Evolutionary conservation across 805 yeast genomes (phyloP).

Genomic region (Ogataea pignaliae): DNA sequence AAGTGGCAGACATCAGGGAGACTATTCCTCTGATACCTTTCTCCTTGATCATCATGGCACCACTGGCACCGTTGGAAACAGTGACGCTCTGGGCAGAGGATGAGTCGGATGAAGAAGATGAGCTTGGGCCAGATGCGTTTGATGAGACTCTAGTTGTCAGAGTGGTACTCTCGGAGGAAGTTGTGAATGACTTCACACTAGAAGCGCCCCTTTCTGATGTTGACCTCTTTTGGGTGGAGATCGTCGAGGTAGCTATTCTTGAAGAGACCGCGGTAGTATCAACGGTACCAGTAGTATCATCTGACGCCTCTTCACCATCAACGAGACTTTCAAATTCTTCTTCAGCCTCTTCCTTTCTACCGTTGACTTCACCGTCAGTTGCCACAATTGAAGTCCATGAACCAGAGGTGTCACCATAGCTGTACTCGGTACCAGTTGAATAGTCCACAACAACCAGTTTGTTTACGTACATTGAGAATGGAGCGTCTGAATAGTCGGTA

Average conservation of each 20-base stretch:
- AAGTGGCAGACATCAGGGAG: constrained; percentile 7
- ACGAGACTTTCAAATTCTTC: constrained; percentile 37
- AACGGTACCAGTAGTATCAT: constrained; percentile 1
- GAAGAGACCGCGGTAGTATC: not conserved
- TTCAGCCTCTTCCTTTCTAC: constrained; percentile 46
- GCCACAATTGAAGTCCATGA: constrained; percentile 56
- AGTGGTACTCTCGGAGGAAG: not conserved
- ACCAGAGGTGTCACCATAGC: constrained; percentile 53
- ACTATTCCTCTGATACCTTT: not conserved
- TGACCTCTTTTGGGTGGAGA: constrained; percentile 7
- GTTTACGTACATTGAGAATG: constrained; percentile 64
- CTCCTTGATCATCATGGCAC: not conserved
- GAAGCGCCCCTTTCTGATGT: constrained; percentile 10
- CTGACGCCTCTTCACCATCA: constrained; percentile 19
- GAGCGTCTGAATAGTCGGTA: constrained; percentile 61
- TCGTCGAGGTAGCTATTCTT: constrained; percentile 3
- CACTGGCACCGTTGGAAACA: constrained; percentile 9
- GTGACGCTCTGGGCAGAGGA: constrained; percentile 12
- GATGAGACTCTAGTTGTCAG: constrained; percentile 1
- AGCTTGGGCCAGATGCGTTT: constrained; percentile 8
- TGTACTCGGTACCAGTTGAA: constrained; percentile 57
- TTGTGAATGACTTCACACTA: not conserved
- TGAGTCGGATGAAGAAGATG: constrained; percentile 14
- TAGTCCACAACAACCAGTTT: constrained; percentile 62
- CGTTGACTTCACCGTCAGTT: constrained; percentile 55